phyloP scores from a whole-genome alignment of 2,329 filamentous ascomycete genomes.

The Ophiobolus disseminans region DNA sequence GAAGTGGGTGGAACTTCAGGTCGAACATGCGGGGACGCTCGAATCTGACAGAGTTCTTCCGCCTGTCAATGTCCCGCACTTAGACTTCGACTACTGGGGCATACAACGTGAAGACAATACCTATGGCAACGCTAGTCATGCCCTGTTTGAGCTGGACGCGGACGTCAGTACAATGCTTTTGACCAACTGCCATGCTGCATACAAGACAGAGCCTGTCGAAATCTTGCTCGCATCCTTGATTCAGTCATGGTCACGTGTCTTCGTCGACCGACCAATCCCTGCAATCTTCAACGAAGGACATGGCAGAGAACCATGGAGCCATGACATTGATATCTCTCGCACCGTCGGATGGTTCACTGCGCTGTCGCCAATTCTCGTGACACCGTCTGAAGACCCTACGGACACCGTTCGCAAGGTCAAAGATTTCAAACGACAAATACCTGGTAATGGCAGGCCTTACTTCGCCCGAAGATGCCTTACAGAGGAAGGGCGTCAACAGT shows the following conservation, averaged over 20 bases:
- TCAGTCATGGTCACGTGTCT: conserved; percentile 63
- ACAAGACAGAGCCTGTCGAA: conserved; percentile 62
- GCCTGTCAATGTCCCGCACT: conserved; percentile 36
- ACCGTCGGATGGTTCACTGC: conserved; percentile 68
- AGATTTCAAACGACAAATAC: conserved; percentile 54
- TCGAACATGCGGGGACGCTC: conserved; percentile 39
- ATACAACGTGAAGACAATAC: conserved; percentile 46
- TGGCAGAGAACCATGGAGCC: conserved; percentile 49
- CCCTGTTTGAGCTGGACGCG: conserved; percentile 41
- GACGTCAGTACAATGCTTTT: conserved; percentile 35
- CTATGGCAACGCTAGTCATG: conserved; percentile 46
- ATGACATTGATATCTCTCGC: conserved; percentile 60
- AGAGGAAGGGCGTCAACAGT: conserved; percentile 33
- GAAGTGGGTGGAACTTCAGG: conserved; percentile 49
- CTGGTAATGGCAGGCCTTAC: conserved; percentile 52
- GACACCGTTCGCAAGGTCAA: conserved; percentile 63
- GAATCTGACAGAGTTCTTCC: conserved; percentile 33
- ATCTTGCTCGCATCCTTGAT: conserved; percentile 64
- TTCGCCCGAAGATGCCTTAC: conserved; percentile 51
- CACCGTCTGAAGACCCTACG: conserved; percentile 45
- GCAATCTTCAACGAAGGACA: conserved; percentile 56
- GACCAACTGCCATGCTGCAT: conserved; percentile 49
- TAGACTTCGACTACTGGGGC: conserved; percentile 50
- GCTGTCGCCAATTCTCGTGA: conserved; percentile 53
- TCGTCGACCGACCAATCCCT: conserved; percentile 60